A percentile compares a stretch with the other conserved stretches of the same genome.
These are phyloP conservation scores for Hirsutella minnesotensis DNA, from an alignment of 2,329 filamentous ascomycete genomes.

Conservation along the genomic window DNA sequence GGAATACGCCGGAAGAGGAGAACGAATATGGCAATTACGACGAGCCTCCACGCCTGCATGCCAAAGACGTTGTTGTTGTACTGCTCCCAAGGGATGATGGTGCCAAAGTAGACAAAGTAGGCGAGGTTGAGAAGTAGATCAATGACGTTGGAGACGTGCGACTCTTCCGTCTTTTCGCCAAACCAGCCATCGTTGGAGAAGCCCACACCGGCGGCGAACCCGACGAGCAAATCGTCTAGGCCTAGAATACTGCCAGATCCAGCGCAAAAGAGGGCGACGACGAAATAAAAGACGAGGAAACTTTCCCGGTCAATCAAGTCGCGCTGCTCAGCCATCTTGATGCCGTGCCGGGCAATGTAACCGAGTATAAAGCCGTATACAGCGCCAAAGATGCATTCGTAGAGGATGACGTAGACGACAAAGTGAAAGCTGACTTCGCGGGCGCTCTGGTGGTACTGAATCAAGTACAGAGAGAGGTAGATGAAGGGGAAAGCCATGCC, in stretches of 20 bases:
- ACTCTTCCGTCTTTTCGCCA: conserved; percentile 93
- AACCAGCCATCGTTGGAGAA: conserved; percentile 99
- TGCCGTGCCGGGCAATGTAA: conserved; percentile 81
- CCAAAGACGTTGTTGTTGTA: conserved; percentile 70
- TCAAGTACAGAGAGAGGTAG: conserved; percentile 82
- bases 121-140: conserved; percentile 92
- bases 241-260: conserved; percentile 86
- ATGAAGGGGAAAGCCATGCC: conserved; percentile 99
- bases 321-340: conserved; percentile 73
- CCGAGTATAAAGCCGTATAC: conserved; percentile 80
- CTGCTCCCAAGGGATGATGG: conserved; percentile 91
- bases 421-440: conserved; percentile 68
- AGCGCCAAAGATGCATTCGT: conserved; percentile 90
- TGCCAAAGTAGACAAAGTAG: conserved; percentile 96
- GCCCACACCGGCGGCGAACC: conserved; percentile 91
- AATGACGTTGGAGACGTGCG: conserved; percentile 98
- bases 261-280: conserved; percentile 87
- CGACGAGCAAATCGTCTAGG: conserved; percentile 85
- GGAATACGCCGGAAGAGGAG: conserved; percentile 93
- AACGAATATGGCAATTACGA: conserved; percentile 89
- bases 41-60: conserved; percentile 74
- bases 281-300: conserved; percentile 97
- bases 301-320: conserved; percentile 91
- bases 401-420: conserved; percentile 80
- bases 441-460: conserved; percentile 63